These are phyloP conservation scores for Violaceomyces palustris DNA, from an alignment of 1,284 basidiomycete species.

Conservation along the genomic window DNA sequence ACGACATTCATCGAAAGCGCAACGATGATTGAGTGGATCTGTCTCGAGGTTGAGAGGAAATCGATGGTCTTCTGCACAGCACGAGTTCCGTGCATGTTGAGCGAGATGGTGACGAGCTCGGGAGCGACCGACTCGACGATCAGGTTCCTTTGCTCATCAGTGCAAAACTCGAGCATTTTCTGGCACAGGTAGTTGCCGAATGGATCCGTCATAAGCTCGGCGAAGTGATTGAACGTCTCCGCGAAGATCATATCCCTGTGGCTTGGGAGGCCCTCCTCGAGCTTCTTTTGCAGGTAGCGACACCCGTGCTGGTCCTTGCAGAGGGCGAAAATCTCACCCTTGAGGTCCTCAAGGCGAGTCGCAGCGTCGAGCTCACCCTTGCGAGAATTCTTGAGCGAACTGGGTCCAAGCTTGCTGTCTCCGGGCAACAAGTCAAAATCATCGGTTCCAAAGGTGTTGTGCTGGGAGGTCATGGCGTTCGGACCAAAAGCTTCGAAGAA, in stretches of 20 bases:
- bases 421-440: not conserved
- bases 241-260: conserved; percentile 94
- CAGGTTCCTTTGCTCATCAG: conserved; percentile 92
- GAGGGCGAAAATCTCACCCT: conserved; percentile 80
- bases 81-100: conserved; percentile 99
- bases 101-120: conserved; percentile 93
- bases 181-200: conserved; percentile 99
- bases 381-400: conserved; percentile 50
- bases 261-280: conserved; percentile 80
- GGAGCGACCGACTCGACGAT: conserved; percentile 97
- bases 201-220: conserved; percentile 98
- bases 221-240: conserved; percentile 95
- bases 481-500: conserved; percentile 42
- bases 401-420: not conserved
- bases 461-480: too few relatives aligned
- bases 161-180: conserved; percentile 94
- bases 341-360: conserved; percentile 88
- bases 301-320: conserved; percentile 99
- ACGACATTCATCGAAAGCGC: conserved; percentile 96
- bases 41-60: conserved; percentile 64
- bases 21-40: conserved; percentile 95
- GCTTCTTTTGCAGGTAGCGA: conserved; percentile 96
- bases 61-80: conserved; percentile 99
- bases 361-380: conserved; percentile 79
- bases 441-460: not conserved